Percentiles rank a stretch among this genome's conserved stretches.
Evolutionary conservation across 495 filamentous ascomycete genomes (phyloP).

Genomic region (Neurospora sp.): DNA sequence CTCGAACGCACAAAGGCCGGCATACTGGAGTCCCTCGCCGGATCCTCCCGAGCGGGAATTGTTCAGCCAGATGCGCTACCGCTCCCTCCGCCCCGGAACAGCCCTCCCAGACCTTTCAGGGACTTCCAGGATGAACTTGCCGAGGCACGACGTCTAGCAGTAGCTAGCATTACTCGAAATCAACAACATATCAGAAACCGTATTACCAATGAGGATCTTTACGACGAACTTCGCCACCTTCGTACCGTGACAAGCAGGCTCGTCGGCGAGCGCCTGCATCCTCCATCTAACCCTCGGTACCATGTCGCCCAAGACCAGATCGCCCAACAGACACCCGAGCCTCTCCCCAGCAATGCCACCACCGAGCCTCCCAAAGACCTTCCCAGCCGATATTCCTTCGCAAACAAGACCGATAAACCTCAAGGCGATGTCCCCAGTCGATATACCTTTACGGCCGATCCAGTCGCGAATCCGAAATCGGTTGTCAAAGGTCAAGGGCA

Average conservation of each 20-base stretch:
- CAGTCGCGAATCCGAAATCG: constrained; percentile 35
- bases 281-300: not conserved
- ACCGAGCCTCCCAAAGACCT: not conserved
- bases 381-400: not conserved
- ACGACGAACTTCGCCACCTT: not conserved
- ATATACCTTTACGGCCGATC: constrained; percentile 37
- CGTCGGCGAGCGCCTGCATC: not conserved
- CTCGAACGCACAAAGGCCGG: not conserved
- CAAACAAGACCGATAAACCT: not conserved
- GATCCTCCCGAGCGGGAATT: not conserved
- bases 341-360: not conserved
- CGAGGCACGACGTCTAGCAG: not conserved
- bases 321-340: not conserved
- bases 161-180: not conserved
- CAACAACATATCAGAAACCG: not conserved
- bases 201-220: not conserved
- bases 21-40: not conserved
- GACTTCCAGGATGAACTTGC: not conserved
- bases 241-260: not conserved
- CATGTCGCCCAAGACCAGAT: not conserved
- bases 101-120: not conserved
- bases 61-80: not conserved
- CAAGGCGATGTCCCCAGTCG: constrained; percentile 7
- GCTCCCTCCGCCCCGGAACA: not conserved
- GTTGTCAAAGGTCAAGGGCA: constrained; percentile 30